Evolutionary conservation across 2,329 filamentous ascomycete species (phyloP).

Genomic region (Amauroascus verrucosus): DNA sequence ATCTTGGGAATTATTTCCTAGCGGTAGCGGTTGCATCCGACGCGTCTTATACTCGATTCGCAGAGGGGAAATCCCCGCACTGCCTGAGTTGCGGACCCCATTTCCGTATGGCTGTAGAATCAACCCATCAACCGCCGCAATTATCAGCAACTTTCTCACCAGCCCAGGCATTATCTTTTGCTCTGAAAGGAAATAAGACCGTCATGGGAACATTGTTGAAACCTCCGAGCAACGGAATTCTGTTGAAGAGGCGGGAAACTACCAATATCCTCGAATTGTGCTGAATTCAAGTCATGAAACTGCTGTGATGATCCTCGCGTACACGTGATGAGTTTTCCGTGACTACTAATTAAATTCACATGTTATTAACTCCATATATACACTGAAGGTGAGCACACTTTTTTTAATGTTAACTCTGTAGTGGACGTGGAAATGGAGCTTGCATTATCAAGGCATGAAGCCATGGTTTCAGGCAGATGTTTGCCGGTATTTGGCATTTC

Average conservation of each 20-base stretch:
- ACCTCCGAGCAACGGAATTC: background rate
- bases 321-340: no score
- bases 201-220: background rate
- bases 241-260: background rate
- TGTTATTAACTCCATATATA: no score
- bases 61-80: conserved; percentile 40
- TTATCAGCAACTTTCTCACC: conserved; percentile 68
- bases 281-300: no score
- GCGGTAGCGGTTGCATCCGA: conserved; percentile 40
- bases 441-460: no score
- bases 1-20: conserved; percentile 20
- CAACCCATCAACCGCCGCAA: conserved; percentile 72
- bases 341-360: no score
- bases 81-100: conserved; percentile 40
- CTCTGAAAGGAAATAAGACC: background rate
- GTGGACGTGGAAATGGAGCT: no score
- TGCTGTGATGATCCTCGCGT: no score
- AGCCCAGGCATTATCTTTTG: conserved; percentile 56
- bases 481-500: no score
- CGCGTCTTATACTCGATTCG: conserved; percentile 60
- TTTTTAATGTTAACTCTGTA: no score
- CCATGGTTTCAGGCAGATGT: no score
- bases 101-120: conserved; percentile 62
- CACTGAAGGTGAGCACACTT: no score
- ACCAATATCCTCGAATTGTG: no score